Evolutionary conservation across 768 basidiomycete genomes (phyloP).

Genomic region (Cyclocybe aegerita): DNA sequence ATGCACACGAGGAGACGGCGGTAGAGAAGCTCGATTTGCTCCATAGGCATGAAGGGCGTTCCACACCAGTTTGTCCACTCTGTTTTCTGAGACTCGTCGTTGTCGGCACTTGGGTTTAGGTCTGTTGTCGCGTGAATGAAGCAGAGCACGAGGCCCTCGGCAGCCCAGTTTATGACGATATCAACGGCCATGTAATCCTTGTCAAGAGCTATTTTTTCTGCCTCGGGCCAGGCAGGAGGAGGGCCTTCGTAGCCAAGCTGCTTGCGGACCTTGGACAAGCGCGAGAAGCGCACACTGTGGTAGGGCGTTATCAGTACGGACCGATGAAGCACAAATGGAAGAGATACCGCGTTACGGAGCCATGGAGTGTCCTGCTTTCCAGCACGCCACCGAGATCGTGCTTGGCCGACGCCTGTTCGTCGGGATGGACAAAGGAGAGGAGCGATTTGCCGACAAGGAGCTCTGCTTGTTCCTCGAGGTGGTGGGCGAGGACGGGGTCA

Average conservation of each 20-base stretch:
- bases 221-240: constrained; percentile 54
- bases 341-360: constrained; percentile 73
- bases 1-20: constrained; percentile 55
- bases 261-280: constrained; percentile 71
- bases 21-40: constrained; percentile 61
- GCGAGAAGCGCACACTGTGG: constrained; percentile 73
- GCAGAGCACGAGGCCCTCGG: constrained; percentile 83
- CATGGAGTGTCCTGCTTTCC: constrained; percentile 73
- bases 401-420: constrained; percentile 74
- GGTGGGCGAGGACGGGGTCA: constrained; percentile 74
- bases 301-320: constrained; percentile 19
- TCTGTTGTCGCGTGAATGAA: constrained; percentile 86
- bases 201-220: constrained; percentile 69
- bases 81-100: constrained; percentile 71
- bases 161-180: constrained; percentile 88
- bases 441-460: constrained; percentile 69
- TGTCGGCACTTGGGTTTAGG: constrained; percentile 59
- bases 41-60: constrained; percentile 58
- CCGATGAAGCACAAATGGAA: constrained; percentile 7
- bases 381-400: constrained; percentile 74
- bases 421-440: constrained; percentile 80
- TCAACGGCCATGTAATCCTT: constrained; percentile 82
- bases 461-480: constrained; percentile 73
- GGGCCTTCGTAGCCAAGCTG: constrained; percentile 68
- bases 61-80: constrained; percentile 90